Evolutionary conservation across 345 rosid species (phyloP), one percentile per base, ranked within the genome.

Genomic region (Eucalyptus curtisii): DNA sequence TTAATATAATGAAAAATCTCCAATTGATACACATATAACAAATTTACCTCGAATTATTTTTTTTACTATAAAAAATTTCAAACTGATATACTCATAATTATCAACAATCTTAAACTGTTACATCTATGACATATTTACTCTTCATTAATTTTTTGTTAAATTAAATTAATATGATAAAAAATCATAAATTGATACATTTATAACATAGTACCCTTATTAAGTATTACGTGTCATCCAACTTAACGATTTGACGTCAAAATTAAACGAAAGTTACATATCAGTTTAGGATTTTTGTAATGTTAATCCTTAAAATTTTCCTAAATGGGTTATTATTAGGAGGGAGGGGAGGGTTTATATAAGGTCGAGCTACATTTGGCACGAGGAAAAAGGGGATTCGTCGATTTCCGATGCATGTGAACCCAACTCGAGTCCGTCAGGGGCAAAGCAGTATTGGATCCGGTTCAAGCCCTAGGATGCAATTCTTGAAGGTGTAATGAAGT

Each of bases 41-140:
- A 1, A 50, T 50, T 50, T 50, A 50, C 0, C 7, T 17, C 7
- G 3, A 50, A 17, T 17, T 17, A 50, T 2, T 50, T 3, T 50
- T 49, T 50, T 6, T 50, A 50, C 6, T 50, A 50, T 50, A 50
- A 50, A 4, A 49, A 50, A 50, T 50, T 8, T 50, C 7, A 50
- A 7, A 50, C 1, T 2, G 2, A 50, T 50, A 50, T 22, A 17
- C 16, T 0, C 9, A 17, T 7, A 1, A 50, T 1, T 4, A 17
- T 17, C 7, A 19, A 52, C 7, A 52, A 52, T 4, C 0, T 0
- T 1, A 19, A 19, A 52, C 8, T 19, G 0, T 3, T 19, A 52
- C 22, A 19, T 52, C 8, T 19, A 52, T 3, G 1, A 19, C 4
- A 4, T 52, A 52, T 52, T 7, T 7, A 52, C 4, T 1, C 20